Evolutionary conservation across 768 basidiomycete species (phyloP).

Genomic region (Cubamyces sp.): DNA sequence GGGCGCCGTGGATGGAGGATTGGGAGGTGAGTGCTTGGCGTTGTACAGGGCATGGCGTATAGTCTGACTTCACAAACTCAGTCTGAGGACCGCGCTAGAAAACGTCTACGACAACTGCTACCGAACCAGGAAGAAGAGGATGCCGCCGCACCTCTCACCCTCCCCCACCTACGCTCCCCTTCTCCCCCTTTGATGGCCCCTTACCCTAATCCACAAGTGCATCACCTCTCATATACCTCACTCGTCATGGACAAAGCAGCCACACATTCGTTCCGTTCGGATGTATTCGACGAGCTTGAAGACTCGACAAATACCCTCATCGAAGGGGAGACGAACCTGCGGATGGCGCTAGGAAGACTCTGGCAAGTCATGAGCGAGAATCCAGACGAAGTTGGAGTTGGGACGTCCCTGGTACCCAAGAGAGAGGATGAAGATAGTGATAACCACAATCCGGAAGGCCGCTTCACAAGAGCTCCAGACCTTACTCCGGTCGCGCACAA

Average conservation of each 20-base stretch:
- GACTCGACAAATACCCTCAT: conserved; percentile 82
- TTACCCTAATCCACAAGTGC: conserved; percentile 66
- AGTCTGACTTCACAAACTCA: conserved; percentile 32
- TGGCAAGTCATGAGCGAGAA: conserved; percentile 85
- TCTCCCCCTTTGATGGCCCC: conserved; percentile 80
- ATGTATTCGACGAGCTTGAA: conserved; percentile 77
- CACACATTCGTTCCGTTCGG: conserved; percentile 82
- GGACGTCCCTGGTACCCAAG: conserved; percentile 60
- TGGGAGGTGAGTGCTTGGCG: conserved; percentile 66
- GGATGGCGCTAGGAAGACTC: conserved; percentile 73
- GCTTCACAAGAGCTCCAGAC: conserved; percentile 65
- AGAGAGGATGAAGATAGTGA: conserved; percentile 61
- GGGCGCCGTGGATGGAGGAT: conserved; percentile 85
- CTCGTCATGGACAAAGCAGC: conserved; percentile 87
- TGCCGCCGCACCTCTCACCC: conserved; percentile 57
- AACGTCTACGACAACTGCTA: conserved; percentile 71
- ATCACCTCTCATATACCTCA: conserved; percentile 78
- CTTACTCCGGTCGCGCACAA: conserved; percentile 67
- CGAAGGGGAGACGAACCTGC: conserved; percentile 77
- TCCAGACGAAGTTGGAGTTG: conserved; percentile 44
- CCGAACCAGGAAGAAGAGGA: conserved; percentile 65
- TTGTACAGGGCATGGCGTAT: not conserved
- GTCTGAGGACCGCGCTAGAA: conserved; percentile 84
- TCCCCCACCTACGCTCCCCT: conserved; percentile 78
- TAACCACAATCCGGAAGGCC: conserved; percentile 43